Evolutionary conservation across 2,329 filamentous ascomycete species (phyloP), one percentile per base, ranked within the genome.

Genomic region (Fusarium torulosum): DNA sequence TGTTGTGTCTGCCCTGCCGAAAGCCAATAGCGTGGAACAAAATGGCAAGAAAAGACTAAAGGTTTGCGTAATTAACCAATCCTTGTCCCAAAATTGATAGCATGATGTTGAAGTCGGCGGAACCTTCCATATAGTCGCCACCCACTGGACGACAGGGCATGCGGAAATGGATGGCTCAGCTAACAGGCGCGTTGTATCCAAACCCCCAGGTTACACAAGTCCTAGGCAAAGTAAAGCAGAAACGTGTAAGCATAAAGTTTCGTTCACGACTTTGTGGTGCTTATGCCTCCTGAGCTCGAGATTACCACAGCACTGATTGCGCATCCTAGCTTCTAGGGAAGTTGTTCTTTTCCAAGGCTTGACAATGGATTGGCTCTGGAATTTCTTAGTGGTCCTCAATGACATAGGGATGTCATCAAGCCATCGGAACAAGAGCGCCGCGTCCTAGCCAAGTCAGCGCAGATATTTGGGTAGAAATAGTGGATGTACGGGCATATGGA

Each of bases 391-490:
- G 49, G 42, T 54, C 47, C 20, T 40, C 17, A 51, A 69, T 63
- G 60, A 59, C 47, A 69, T 63, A 38, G 55, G 67, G 33, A 71
- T 63, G 53, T 53, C 50, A 59, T 60, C 47, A 46, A 51, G 25
- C 35, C 51, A 38, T 42, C 41, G 15, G 44, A 31, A 46, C 46
- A 43, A 53, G 45, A 50, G 29, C 45, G 31, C 35, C 37, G n/a
- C 20, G 52, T 41, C 65, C 65, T 64, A 29, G 63, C 27, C 59
- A 43, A 20, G 29, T 27, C 41, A 41, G 27, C 47, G 31, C 61
- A 43, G 44, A 31, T 57, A 29, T 29, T 29, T 29, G 27, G 27
- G 27, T 29, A 13, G 9, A 13, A 29, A 4, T 29, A 29, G 53
- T 55, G 45, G 51, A 51, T 33, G 33, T 49, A 42, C 47, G 27